Base-by-base conservation (phyloP, 768 basidiomycete genomes). In the Mycena crocata region DNA sequence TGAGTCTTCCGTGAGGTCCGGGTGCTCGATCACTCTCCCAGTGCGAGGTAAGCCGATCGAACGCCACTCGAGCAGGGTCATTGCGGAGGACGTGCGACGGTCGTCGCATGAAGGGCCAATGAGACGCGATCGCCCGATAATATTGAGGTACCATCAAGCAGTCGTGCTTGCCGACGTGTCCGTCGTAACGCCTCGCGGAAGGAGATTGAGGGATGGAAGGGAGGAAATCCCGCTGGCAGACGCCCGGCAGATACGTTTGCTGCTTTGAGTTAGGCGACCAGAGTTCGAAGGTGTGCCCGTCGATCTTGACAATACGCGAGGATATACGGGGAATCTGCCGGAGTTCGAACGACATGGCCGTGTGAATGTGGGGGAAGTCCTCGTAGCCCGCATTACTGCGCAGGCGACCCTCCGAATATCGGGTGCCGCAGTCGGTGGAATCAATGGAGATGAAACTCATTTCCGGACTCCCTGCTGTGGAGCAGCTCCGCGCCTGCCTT, bases 201-300 rank as follows among this genome's bases (percentile, higher is more conserved):
- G 17, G n/a, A 6, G 5, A 21, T 8, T 9, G 7, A 23, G 39
- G 39, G 0, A 21, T 13, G 1, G 7, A 5, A 3, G 28, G 23
- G 21, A 4, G 7, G 37, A 42, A 51, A 23, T n/a, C 40, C 1
- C 24, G 3, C 14, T 31, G n/a, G 19, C 26, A 23, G 7, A 44
- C 2, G 1, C 57, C 64, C 1, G 57, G 57, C 1, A 64, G 3
- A 49, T 50, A 64, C 0, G 49, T 28, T 2, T 44, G 7, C 19
- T 51, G 55, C 2, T 2, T 1, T 1, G 56, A 57, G 19, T 64
- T 64, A 1, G 63, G 63, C 12, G 63, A 64, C 63, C 63, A 64
- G 5, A 64, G 26, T 10, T 57, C 45, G 19, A 50, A 31, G 9
- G 19, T 7, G 26, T 21, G 26, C 6, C 30, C 48, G 5, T 28